Base-by-base conservation (phyloP, 257 asterid genomes). In the Euphrasia confusa region DNA sequence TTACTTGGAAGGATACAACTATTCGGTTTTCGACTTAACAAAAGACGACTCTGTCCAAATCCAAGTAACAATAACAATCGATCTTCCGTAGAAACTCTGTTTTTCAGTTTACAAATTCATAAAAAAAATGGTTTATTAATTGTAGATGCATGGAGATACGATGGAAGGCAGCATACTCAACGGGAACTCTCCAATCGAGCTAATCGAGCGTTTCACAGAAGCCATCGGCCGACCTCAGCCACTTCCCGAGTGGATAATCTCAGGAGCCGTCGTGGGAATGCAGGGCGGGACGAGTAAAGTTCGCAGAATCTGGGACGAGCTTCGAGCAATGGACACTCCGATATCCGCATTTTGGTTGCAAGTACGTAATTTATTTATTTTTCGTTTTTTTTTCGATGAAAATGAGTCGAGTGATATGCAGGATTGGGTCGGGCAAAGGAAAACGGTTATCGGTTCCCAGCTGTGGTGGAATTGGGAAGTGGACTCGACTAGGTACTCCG, bases 401-500 rank as follows among this genome's bases (percentile, higher is more conserved):
- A 21, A 21, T 21, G 24, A 21, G 24, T 21, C 24, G 24, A 63
- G 49, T 58, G 39, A 33, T 33, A 1, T 72, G 64, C 70, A 91
- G 97, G 98, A 92, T 63, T 91, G 98, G 98, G 97, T 86, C 12
- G 98, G 98, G 13, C 95, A 86, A 58, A 77, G 98, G 82, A 84
- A 88, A 71, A 91, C 98, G 0, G 83, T 84, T n/a, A 86, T 92
- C 8, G 98, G 98, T 15, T 88, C 98, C 28, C 98, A 92, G 67
- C 92, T 92, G 30, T 92, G 98, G 98, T 92, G 98, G 98, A 92
- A 92, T 47, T 92, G 97, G 98, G 98, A 92, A 80, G 95, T 87
- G 58, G 98, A 92, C 77, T 71, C 87, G 50, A 52, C 59, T 61
- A 78, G 89, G 74, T 88, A 92, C 56, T 69, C 79, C 12, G 95